phyloP scores from a whole-genome alignment of 202 grass and related monocot species.

The Digitaria exilis region DNA sequence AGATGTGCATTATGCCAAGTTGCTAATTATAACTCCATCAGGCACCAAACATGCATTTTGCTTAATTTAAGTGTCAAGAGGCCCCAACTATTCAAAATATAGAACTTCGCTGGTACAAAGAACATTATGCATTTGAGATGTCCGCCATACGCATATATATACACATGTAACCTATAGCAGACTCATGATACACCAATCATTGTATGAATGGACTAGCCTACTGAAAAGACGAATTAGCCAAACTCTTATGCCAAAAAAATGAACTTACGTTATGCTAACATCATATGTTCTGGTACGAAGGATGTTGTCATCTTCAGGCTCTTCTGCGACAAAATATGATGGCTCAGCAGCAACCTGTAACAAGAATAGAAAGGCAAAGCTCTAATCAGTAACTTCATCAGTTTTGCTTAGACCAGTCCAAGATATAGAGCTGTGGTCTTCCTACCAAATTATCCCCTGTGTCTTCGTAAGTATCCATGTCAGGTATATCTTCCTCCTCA shows the following conservation, averaged over 20 bases:
- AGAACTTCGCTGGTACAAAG: background rate
- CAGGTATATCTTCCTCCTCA: constrained; percentile 96
- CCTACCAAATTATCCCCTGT: constrained; percentile 66
- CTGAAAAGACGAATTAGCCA: constrained; percentile 8
- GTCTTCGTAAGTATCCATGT: constrained; percentile 81
- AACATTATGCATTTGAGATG: constrained; percentile 7
- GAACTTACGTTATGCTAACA: constrained; percentile 93
- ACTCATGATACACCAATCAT: constrained; percentile 13
- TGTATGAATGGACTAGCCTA: background rate
- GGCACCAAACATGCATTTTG: background rate
- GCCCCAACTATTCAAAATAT: background rate
- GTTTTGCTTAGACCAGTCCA: constrained; percentile 10
- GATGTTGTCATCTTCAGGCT: constrained; percentile 96
- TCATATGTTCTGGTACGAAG: constrained; percentile 93
- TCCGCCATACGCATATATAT: background rate
- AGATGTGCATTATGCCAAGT: background rate
- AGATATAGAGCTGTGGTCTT: constrained; percentile 22
- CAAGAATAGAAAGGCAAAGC: constrained; percentile 27
- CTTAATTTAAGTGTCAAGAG: background rate
- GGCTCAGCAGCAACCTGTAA: constrained; percentile 70
- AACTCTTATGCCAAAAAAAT: constrained; percentile 7
- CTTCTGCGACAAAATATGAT: constrained; percentile 80
- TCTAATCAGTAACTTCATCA: constrained; percentile 33
- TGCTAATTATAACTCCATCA: background rate
- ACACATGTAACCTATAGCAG: background rate